A percentile compares a stretch with the other conserved stretches of the same genome.
Conservation (phyloP, 306 rosid genomes). For the Carpinus fangiana region DNA sequence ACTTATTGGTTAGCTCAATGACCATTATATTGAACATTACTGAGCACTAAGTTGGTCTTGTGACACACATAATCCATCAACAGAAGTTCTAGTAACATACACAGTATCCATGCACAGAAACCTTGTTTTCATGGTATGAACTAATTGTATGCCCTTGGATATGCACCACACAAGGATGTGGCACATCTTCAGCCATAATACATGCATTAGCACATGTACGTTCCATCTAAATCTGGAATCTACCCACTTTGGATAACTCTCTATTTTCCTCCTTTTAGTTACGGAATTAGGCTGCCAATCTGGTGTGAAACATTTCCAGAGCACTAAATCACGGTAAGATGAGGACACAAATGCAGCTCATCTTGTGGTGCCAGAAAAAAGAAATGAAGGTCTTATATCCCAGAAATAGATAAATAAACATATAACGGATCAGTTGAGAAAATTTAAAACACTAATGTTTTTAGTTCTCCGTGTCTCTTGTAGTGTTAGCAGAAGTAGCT, state of each 20-base stretch:
- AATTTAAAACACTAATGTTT: not conserved
- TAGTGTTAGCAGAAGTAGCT: not conserved
- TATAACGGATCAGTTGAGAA: not conserved
- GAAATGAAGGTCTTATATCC: not conserved
- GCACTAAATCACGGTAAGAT: not conserved
- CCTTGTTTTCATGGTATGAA: not conserved
- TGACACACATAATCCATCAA: not conserved
- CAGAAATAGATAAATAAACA: not conserved
- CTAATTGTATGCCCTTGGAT: conserved; percentile 1
- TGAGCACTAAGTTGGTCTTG: not conserved
- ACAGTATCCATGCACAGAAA: not conserved
- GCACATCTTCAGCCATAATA: not conserved
- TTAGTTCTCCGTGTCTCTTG: not conserved
- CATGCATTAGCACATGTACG: not conserved
- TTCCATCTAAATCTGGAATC: not conserved
- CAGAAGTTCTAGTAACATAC: not conserved
- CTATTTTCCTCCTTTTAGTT: not conserved
- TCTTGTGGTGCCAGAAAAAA: not conserved
- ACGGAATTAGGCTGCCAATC: not conserved
- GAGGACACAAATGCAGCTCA: not conserved
- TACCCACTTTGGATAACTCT: not conserved
- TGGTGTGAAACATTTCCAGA: not conserved
- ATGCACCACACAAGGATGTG: not conserved
- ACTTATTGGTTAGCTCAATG: not conserved
- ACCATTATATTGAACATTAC: conserved; percentile 3